Conservation (phyloP, 805 yeast genomes). For the Pichia nakasei region DNA sequence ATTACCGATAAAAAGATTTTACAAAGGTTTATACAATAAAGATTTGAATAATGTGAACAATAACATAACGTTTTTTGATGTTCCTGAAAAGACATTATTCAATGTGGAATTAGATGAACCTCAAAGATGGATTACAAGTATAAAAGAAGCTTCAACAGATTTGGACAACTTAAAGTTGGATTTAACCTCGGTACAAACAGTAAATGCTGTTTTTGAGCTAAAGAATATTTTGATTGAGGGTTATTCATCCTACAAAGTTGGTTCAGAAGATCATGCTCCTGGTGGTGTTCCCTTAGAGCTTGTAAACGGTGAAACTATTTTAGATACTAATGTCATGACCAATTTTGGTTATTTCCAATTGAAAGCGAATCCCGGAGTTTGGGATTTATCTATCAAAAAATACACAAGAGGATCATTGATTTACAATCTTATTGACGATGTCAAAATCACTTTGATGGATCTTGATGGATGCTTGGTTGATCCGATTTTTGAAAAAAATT, state of each 20-base stretch:
- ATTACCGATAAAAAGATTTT: constrained; percentile 50
- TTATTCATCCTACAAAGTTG: constrained; percentile 38
- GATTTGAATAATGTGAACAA: constrained; percentile 20
- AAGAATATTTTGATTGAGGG: constrained; percentile 62
- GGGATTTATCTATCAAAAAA: constrained; percentile 41
- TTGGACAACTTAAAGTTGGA: constrained; percentile 49
- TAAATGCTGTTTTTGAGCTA: constrained; percentile 41
- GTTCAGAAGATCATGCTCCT: constrained; percentile 30
- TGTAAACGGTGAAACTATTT: constrained; percentile 21
- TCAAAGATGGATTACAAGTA: constrained; percentile 55
- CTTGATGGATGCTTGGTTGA: constrained; percentile 38
- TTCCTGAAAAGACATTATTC: constrained; percentile 47
- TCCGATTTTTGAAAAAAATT: constrained; percentile 33
- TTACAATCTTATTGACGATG: constrained; percentile 26
- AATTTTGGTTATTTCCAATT: constrained; percentile 81
- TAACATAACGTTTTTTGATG: constrained; percentile 30
- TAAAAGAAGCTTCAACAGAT: constrained; percentile 46
- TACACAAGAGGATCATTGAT: constrained; percentile 34
- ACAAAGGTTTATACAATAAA: constrained; percentile 33
- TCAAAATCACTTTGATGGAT: constrained; percentile 24
- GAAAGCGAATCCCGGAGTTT: constrained; percentile 61
- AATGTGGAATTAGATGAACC: constrained; percentile 54
- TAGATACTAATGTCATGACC: constrained; percentile 67
- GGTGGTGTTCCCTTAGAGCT: constrained; percentile 41
- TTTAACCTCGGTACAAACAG: constrained; percentile 30